Base-by-base conservation (phyloP, 495 filamentous ascomycete genomes). In the Aspergillus ostianus region DNA sequence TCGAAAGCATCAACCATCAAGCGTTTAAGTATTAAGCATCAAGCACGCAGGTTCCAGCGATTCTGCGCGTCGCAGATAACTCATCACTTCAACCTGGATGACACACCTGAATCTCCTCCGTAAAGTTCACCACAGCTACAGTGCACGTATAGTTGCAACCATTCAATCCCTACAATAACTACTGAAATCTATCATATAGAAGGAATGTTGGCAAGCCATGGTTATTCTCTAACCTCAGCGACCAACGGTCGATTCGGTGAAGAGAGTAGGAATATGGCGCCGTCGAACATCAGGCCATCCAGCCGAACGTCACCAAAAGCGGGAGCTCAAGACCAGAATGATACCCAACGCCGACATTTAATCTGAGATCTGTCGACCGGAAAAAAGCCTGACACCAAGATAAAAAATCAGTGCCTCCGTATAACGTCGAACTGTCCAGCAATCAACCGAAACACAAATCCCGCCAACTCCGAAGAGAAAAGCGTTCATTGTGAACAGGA, bases 341-440 rank as follows among this genome's bases (percentile, higher is more conserved):
- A 68, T 58, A 67, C 72, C 69, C 64, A 64, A 72, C 64, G 70
- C 66, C 67, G 67, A 74, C 69, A 67, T 80, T 94, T 83, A 69
- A 70, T 96, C 87, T 95, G 68, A 88, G 85, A 93, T 85, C 87
- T 93, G 92, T 95, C 90, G 89, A 90, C 87, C 81, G 88, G 91
- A 91, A 81, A 92, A 87, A 63, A 57, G 87, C 67, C 6, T 3
- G 83, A 88, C 88, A 91, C 84, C 87, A 92, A 82, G 73, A 70
- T 75, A 59, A 59, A 64, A 69, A 67, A 65, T 66, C 69, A 75
- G 80, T 90, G 90, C 87, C 90, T 93, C 91, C 91, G 82, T 91
- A 73, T 69, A 75, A 81, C 81, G 89, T 88, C 89, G 89, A 92
- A 83, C 87, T 93, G 90, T 81, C 80, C 86, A 88, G 82, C 76